Base-by-base conservation (phyloP, 2,329 filamentous ascomycete genomes). In the Pseudomassariella vexata region DNA sequence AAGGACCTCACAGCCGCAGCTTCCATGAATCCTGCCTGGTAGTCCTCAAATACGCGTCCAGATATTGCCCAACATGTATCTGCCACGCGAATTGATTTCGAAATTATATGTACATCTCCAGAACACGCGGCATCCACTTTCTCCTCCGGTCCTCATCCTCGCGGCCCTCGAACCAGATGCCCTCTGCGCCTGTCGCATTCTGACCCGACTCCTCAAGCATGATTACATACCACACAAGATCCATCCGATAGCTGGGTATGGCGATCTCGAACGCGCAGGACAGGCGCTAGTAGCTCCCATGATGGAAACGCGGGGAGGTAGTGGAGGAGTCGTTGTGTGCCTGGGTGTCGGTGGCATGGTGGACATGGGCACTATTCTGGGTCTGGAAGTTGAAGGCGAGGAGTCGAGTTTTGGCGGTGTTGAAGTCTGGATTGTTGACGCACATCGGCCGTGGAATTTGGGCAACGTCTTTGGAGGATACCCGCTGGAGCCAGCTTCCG, bases 201-300 rank as follows among this genome's bases (percentile, higher is more conserved):
- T 98, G 28, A 94, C 90, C 3, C 76, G 83, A 30, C 73, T 98
- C n/a, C 71, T 98, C 39, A 95, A 94, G 63, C 84, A 90, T 69
- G 92, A 98, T 67, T 96, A 94, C 55, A 94, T 98, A 47, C 85
- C 84, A 10, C 90, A 96, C 66, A 96, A 95, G 62, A 95, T 96
- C 52, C 86, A 95, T 51, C 92, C 92, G 2, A 82, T 98, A 34
- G 79, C 86, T 14, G 92, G 92, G 34, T 96, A 95, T 76, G 81
- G 78, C 44, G 92, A 96, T 56, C 76, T 98, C 28, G 74, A 85
- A 52, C 80, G 78, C 46, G 82, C 82, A 15, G 89, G 89, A 27
- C 74, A 76, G 50, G 79, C 89, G 44, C 70, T 94, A 26, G 83
- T 95, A 24, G 72, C 70, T 34, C 88, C 88, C 9, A 88, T 95